Evolutionary conservation across 2,329 filamentous ascomycete genomes (phyloP), one percentile per base, ranked within the genome.

Genomic region (Aspergillus vadensis): DNA sequence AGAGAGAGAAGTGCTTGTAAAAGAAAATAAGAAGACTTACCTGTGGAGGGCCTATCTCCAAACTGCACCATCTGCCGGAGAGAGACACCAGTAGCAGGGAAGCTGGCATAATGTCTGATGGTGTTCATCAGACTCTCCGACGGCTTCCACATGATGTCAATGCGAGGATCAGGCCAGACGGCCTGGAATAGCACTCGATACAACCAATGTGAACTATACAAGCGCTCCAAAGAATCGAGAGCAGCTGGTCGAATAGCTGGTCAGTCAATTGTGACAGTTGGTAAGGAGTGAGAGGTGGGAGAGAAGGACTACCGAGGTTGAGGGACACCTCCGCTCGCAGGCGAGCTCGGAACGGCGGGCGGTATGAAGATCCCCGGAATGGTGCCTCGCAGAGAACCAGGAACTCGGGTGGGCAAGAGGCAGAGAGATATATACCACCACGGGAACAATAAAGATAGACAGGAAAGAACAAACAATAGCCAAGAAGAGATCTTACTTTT

Each of bases 21-120:
- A 21, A 58, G 39, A 30, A 49, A 41, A 48, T 1, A 25, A 25
- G 67, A 12, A 30, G 27, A 12, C 85, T 72, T 82, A 95, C 91
- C 92, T 70, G 88, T 91, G 15, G 93, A 97, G 56, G 94, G 93
- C 76, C 88, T 91, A 82, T 97, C 92, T 74, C 94, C 94, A 77
- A 98, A 98, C 78, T 98, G 94, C 61, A 98, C 94, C 95, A 99
- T 99, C 84, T 99, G 95, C 77, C 95, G 87, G 79, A 99, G 84
- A 76, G 93, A 97, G 71, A 96, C 91, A 72, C 95, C 95, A 14
- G 95, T 99, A 63, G 95, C 95, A 67, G 95, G 95, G 79, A 98
- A 99, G 79, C 88, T 92, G 77, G 92, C 91, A 85, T 97, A 97
- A 81, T 97, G 92, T 79, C 90, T 88, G 88, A 97, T 97, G 83